A percentile compares a stretch with the other conserved stretches of the same genome.
Conservation (phyloP, 768 basidiomycete species). For the Podaxis rugospora region DNA sequence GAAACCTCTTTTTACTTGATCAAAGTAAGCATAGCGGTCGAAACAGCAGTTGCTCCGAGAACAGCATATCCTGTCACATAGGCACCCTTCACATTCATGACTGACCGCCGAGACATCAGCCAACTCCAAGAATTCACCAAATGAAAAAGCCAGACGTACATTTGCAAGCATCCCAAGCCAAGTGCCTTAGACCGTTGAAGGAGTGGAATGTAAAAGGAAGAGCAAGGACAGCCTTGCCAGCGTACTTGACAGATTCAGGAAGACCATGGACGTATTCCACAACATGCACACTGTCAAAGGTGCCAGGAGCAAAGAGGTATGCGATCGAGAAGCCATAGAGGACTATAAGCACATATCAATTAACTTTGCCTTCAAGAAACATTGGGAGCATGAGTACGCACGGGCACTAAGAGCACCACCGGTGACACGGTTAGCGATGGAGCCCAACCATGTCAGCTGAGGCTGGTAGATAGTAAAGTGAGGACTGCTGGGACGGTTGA, state of each 20-base stretch:
- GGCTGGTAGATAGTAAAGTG: slow-evolving; percentile 97
- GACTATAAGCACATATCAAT: slow-evolving; percentile 36
- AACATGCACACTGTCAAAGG: slow-evolving; percentile 76
- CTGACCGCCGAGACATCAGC: slow-evolving; percentile 33
- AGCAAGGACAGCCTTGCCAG: slow-evolving; percentile 75
- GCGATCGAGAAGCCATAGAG: slow-evolving; percentile 86
- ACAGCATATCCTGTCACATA: slow-evolving; percentile 84
- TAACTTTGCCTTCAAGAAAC: neutral
- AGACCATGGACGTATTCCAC: slow-evolving; percentile 66
- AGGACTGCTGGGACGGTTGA: slow-evolving; percentile 85
- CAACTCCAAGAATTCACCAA: neutral
- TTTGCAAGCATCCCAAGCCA: slow-evolving; percentile 85
- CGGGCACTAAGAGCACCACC: slow-evolving; percentile 76
- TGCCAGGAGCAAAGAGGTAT: slow-evolving; percentile 78
- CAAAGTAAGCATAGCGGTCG: slow-evolving; percentile 59
- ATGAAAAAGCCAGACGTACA: slow-evolving; percentile 50
- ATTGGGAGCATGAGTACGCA: slow-evolving; percentile 34
- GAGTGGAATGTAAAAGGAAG: slow-evolving; percentile 89
- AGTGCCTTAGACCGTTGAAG: slow-evolving; percentile 86
- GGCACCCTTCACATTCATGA: slow-evolving; percentile 73
- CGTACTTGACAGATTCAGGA: slow-evolving; percentile 73
- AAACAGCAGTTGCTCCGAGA: slow-evolving; percentile 69
- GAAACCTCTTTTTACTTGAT: slow-evolving; percentile 18
- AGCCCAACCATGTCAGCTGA: slow-evolving; percentile 86
- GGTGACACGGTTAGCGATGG: slow-evolving; percentile 84